These are phyloP conservation scores for Leishmania turanica DNA, from an alignment of 208 protist species.

Conservation along the genomic window DNA sequence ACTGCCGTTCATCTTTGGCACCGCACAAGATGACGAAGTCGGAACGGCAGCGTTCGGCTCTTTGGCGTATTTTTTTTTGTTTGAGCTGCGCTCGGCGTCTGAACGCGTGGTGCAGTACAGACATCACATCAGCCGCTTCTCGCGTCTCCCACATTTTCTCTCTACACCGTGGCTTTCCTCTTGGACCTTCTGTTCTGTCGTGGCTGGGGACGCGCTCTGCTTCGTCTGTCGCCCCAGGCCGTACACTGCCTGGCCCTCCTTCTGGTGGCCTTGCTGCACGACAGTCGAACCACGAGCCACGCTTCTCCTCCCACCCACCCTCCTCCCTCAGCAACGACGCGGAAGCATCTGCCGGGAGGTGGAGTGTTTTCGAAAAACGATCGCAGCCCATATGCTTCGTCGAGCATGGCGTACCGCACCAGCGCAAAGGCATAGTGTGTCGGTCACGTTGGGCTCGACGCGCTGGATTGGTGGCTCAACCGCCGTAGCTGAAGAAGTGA, in stretches of 20 bases:
- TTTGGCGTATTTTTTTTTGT: not conserved
- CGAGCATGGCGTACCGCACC: conserved; percentile 2
- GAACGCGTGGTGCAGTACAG: not conserved
- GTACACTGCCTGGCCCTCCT: not conserved
- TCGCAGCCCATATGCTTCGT: conserved; percentile 5
- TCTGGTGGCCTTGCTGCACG: not conserved
- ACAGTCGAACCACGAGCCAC: not conserved
- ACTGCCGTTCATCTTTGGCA: not conserved
- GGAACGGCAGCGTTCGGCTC: not conserved
- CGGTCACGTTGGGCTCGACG: not conserved
- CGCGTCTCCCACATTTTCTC: not conserved
- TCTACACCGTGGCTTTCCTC: not conserved
- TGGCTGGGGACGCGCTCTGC: not conserved
- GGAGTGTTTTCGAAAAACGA: not conserved
- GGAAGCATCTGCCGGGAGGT: not conserved
- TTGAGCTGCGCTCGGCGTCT: not conserved
- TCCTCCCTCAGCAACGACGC: not conserved
- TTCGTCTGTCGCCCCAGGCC: not conserved
- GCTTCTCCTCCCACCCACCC: not conserved
- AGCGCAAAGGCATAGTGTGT: not conserved
- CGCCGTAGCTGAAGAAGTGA: conserved; percentile 3
- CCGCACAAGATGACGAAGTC: not conserved
- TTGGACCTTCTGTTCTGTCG: not conserved
- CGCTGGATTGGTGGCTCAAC: not conserved
- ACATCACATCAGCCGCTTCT: not conserved